Evolutionary conservation across 192 early-diverging fungal species (phyloP), one percentile per base, ranked within the genome.

Genomic region (Coemansia sp.): DNA sequence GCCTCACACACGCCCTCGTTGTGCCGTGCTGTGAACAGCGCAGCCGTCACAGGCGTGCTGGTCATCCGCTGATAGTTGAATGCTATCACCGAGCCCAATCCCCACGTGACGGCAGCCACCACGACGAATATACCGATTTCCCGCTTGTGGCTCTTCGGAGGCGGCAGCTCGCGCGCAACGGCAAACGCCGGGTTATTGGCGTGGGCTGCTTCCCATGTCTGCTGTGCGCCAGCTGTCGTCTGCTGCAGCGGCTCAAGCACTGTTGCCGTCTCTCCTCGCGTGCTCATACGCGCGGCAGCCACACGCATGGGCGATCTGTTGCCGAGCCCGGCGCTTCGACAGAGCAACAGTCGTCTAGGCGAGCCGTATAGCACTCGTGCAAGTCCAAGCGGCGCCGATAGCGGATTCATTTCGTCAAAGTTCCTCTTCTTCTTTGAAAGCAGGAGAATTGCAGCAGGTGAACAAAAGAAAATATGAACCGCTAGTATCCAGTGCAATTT

Each of bases 31-130:
- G 77, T 79, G 51, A 76, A 84, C 48, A 79, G 68, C 10, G 82
- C 82, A 4, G 77, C 77, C 10, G 82, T 79, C 41, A 84, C 82
- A 8, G 82, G 74, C 48, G 77, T 84, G 69, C 77, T 84, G 48
- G 73, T 84, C 74, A 79, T 78, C 42, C 74, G 77, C 68, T 84
- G 82, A 65, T 84, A 84, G 74, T 84, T 84, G 65, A 84, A 84
- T 18, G 77, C 82, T 40, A 84, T 67, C n/a, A 76, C 52, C 16
- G 71, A 62, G 59, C 82, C 82, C 36, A 71, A 52, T 5, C 82
- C 76, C 82, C 76, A 84, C 5, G 82, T 79, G 16, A 84, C 68
- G 3, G 63, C 66, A 0, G 82, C 69, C 15, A 79, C 73, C 0
- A 62, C 76, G 15, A 72, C 40, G 40, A 83, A 83, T 46, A 83